phyloP scores from a whole-genome alignment of 257 asterid species.

The Oldenlandia corymbosa region DNA sequence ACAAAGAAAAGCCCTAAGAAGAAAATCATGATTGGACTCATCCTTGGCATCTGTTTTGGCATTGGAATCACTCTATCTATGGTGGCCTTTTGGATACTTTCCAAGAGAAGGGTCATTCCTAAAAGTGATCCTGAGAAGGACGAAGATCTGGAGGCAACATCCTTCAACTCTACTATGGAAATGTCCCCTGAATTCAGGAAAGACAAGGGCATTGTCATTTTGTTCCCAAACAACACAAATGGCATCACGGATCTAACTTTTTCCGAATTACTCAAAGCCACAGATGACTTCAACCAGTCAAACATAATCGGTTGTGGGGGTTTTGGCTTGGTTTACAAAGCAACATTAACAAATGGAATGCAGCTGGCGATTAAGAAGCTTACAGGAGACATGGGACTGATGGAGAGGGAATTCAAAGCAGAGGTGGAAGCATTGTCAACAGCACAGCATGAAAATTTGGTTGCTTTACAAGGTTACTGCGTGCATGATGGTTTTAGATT shows the following conservation, averaged over 20 bases:
- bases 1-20: constrained; percentile 39
- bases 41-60: constrained; percentile 62
- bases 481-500: constrained; percentile 78
- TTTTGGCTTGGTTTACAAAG: constrained; percentile 87
- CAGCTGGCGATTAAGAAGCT: constrained; percentile 88
- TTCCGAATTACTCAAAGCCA: constrained; percentile 73
- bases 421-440: constrained; percentile 92
- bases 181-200: constrained; percentile 51
- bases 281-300: constrained; percentile 80
- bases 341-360: constrained; percentile 63
- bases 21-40: constrained; percentile 57
- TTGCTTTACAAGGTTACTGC: constrained; percentile 83
- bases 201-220: constrained; percentile 61
- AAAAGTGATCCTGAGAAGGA: constrained; percentile 45
- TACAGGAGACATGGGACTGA: constrained; percentile 88
- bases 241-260: constrained; percentile 61
- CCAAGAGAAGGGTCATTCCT: constrained; percentile 57
- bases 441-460: constrained; percentile 88
- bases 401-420: constrained; percentile 96
- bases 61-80: constrained; percentile 48
- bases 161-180: constrained; percentile 67
- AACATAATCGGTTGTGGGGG: constrained; percentile 96
- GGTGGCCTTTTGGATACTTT: constrained; percentile 55
- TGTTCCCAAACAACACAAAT: constrained; percentile 63
- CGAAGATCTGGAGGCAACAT: constrained; percentile 42